phyloP scores from a whole-genome alignment of 495 filamentous ascomycete species.

The Trichoderma parareesei region DNA sequence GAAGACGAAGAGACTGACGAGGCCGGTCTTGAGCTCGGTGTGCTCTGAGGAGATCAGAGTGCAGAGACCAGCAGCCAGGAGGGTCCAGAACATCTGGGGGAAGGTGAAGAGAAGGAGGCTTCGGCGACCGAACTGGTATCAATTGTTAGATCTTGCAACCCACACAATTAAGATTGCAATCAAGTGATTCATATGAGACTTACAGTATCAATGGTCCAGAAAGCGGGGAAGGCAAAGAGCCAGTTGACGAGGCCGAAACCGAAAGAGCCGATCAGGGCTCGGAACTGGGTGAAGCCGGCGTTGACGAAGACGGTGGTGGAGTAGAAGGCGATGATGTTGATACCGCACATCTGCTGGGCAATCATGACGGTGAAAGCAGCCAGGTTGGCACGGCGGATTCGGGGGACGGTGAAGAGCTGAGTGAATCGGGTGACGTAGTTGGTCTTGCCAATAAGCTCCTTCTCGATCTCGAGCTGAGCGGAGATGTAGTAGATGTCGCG shows the following conservation, averaged over 20 bases:
- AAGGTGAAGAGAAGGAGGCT: constrained; percentile 75
- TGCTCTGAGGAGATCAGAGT: constrained; percentile 52
- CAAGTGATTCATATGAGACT: background rate
- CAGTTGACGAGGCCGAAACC: constrained; percentile 43
- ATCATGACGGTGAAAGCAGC: constrained; percentile 64
- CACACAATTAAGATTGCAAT: background rate
- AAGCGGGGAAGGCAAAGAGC: constrained; percentile 64
- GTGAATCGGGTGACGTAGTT: constrained; percentile 45
- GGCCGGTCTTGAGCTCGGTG: constrained; percentile 45
- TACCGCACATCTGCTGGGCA: constrained; percentile 81
- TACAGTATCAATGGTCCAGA: constrained; percentile 67
- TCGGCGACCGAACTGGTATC: constrained; percentile 55
- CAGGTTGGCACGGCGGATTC: constrained; percentile 51
- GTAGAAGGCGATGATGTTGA: constrained; percentile 71
- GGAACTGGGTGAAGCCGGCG: constrained; percentile 39
- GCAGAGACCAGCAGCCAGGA: constrained; percentile 64
- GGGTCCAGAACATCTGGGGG: constrained; percentile 74
- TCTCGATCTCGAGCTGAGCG: constrained; percentile 41
- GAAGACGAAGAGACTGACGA: constrained; percentile 65
- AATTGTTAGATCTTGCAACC: background rate
- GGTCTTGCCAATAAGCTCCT: constrained; percentile 24
- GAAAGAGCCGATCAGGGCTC: constrained; percentile 17
- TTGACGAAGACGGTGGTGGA: constrained; percentile 60
- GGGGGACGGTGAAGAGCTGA: constrained; percentile 52
- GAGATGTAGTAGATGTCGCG: constrained; percentile 72